Conservation (phyloP, 2,329 filamentous ascomycete genomes). For the Xylaria sp. region DNA sequence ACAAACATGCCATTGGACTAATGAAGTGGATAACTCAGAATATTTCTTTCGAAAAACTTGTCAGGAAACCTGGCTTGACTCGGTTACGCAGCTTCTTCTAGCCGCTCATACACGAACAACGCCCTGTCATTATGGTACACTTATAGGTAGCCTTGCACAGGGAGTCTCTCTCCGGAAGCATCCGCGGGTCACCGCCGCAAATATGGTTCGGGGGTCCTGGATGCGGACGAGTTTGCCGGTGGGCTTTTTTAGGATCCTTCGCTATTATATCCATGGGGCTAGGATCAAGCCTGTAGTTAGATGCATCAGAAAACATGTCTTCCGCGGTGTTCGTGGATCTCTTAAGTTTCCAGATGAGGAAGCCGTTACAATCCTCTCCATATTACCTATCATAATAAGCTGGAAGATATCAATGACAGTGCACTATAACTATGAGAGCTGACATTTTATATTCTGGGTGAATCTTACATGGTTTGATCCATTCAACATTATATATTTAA, state of each 20-base stretch:
- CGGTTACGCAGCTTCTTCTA: slow-evolving; percentile 18
- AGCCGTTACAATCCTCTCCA: not conserved
- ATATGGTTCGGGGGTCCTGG: not conserved
- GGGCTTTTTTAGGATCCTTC: slow-evolving; percentile 13
- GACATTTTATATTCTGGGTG: not conserved
- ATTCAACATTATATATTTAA: not conserved
- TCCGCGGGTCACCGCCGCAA: slow-evolving; percentile 1
- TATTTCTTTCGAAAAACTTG: not conserved
- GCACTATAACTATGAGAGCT: not conserved
- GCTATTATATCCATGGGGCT: not conserved
- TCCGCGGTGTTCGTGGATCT: not conserved
- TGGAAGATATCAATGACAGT: not conserved
- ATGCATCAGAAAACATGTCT: not conserved
- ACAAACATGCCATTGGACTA: not conserved
- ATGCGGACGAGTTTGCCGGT: not conserved
- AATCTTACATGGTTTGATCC: not conserved
- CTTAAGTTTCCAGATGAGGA: not conserved
- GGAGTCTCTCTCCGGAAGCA: slow-evolving; percentile 3
- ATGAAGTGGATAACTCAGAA: not conserved
- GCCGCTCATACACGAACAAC: slow-evolving; percentile 6
- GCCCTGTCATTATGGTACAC: slow-evolving; percentile 3
- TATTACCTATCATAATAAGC: not conserved
- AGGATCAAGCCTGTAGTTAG: not conserved
- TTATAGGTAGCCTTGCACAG: slow-evolving; percentile 3
- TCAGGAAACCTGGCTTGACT: slow-evolving; percentile 2